A percentile compares a stretch with the other conserved stretches of the same genome.
phyloP scores from a whole-genome alignment of 352 stramenopile species.

The Thalassiosira livingstoniorum region DNA sequence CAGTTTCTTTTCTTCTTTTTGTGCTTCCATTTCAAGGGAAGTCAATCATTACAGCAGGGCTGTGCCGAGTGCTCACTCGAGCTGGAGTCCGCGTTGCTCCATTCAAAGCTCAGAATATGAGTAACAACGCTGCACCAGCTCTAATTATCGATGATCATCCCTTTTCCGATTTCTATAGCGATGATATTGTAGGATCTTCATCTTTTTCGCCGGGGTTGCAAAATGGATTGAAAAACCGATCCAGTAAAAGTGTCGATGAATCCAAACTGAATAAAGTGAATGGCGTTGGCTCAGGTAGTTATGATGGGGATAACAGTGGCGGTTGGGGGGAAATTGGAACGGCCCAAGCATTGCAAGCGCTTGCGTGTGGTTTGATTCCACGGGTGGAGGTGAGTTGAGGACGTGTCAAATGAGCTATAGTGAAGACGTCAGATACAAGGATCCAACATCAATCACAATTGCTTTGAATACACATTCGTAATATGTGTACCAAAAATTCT shows the following conservation, averaged over 20 bases:
- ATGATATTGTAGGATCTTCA: background rate
- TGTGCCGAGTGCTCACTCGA: conserved; percentile 43
- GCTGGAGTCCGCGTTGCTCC: conserved; percentile 27
- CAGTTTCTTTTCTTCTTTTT: background rate
- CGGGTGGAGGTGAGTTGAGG: conserved; percentile 49
- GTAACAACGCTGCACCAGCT: conserved; percentile 43
- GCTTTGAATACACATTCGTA: no score
- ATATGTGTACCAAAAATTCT: no score
- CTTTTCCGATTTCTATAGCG: no score
- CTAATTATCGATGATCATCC: conserved; percentile 27
- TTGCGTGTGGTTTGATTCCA: conserved; percentile 54
- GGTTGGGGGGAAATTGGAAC: conserved; percentile 43
- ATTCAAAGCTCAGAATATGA: conserved; percentile 58
- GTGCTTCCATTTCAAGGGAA: conserved; percentile 24
- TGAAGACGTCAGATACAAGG: no score
- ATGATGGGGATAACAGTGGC: background rate
- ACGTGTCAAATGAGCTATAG: no score
- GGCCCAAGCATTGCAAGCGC: conserved; percentile 50
- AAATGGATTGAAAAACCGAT: background rate
- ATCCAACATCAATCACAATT: no score
- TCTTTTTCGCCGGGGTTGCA: background rate
- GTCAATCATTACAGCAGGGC: conserved; percentile 42
- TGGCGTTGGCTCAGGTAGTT: background rate
- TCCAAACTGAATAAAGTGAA: no score
- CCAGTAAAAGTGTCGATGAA: background rate